Percentiles rank a stretch among this genome's conserved stretches.
These are phyloP conservation scores for Cicer bijugum DNA, from an alignment of 306 rosid genomes.

Conservation along the genomic window DNA sequence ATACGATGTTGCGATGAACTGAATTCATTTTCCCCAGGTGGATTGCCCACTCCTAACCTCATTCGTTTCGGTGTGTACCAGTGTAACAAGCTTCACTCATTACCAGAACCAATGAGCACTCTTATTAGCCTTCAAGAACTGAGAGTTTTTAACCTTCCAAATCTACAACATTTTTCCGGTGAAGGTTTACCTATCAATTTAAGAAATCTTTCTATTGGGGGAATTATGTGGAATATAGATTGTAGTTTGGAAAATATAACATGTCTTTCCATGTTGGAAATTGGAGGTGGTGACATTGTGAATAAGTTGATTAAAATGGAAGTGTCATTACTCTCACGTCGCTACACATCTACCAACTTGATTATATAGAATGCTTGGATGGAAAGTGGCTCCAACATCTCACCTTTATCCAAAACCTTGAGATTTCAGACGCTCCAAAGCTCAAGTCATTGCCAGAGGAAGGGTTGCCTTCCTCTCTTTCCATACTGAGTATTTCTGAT, in stretches of 20 bases:
- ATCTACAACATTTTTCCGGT: not conserved
- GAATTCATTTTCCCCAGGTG: slow-evolving; percentile 1
- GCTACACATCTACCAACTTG: not conserved
- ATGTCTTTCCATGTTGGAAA: not conserved
- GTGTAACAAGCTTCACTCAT: slow-evolving; percentile 38
- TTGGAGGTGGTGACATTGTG: not conserved
- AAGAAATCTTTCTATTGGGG: not conserved
- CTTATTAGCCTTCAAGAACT: slow-evolving; percentile 6
- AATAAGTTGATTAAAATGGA: slow-evolving; percentile 12
- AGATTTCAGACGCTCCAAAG: not conserved
- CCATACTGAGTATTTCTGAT: not conserved
- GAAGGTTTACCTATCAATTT: slow-evolving; percentile 23
- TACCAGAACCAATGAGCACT: slow-evolving; percentile 7
- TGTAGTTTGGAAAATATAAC: not conserved
- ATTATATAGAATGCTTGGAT: not conserved
- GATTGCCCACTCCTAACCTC: slow-evolving; percentile 32
- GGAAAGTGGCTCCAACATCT: slow-evolving; percentile 11
- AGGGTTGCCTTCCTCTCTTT: slow-evolving; percentile 21
- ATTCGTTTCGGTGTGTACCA: not conserved
- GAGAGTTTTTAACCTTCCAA: not conserved
- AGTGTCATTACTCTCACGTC: slow-evolving; percentile 3
- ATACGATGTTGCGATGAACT: not conserved
- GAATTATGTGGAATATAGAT: not conserved
- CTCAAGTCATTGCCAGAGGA: slow-evolving; percentile 12
- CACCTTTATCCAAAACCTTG: slow-evolving; percentile 14